A percentile compares a stretch with the other conserved stretches of the same genome.
Evolutionary conservation across 2,329 filamentous ascomycete species (phyloP).

Genomic region (Alternaria solani): DNA sequence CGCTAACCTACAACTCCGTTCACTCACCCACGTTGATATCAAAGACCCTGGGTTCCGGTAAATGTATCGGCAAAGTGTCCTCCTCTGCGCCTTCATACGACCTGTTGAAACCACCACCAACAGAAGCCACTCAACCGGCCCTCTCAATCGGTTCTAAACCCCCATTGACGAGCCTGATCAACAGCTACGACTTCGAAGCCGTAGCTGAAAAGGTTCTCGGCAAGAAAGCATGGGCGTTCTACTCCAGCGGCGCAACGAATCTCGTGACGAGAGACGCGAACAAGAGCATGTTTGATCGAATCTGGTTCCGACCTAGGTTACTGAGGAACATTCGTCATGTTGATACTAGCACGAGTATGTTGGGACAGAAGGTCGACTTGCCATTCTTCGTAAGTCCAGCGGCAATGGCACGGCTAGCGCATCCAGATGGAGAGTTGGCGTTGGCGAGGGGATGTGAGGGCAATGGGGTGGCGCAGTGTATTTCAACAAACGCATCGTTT

Average conservation of each 20-base stretch:
- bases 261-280: constrained; percentile 58
- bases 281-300: constrained; percentile 53
- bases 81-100: neutral
- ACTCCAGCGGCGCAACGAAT: constrained; percentile 61
- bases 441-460: constrained; percentile 38
- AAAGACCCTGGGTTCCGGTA: constrained; percentile 45
- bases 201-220: constrained; percentile 49
- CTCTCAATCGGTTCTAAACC: constrained; percentile 40
- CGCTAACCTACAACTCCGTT: constrained; percentile 60
- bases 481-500: constrained; percentile 28
- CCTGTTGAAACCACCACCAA: neutral
- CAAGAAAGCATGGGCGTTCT: constrained; percentile 56
- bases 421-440: constrained; percentile 41
- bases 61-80: constrained; percentile 13
- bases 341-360: constrained; percentile 24
- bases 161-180: constrained; percentile 50
- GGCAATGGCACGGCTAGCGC: constrained; percentile 38
- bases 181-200: constrained; percentile 55
- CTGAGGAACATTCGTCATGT: constrained; percentile 49
- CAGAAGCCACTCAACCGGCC: neutral
- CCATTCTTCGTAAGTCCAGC: constrained; percentile 45
- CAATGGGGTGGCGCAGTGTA: constrained; percentile 40
- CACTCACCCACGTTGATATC: constrained; percentile 52
- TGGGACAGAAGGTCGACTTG: constrained; percentile 26
- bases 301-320: constrained; percentile 58